Conservation (phyloP, 805 yeast species). For the Kazachstania africana region DNA sequence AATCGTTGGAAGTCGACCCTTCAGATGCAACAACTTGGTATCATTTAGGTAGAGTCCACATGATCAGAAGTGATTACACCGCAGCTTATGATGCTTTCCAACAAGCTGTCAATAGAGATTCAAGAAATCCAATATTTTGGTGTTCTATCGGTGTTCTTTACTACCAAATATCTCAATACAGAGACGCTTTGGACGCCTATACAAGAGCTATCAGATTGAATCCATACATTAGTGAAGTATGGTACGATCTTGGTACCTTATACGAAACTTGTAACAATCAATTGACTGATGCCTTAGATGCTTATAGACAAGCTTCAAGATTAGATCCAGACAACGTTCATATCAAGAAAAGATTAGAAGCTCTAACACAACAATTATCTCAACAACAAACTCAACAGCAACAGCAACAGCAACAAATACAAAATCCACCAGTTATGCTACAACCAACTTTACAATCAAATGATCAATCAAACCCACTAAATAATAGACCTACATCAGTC, state of each 20-base stretch:
- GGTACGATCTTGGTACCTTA: slow-evolving; percentile 96
- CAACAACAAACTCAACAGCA: slow-evolving; percentile 17
- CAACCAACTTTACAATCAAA: slow-evolving; percentile 24
- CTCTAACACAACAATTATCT: slow-evolving; percentile 45
- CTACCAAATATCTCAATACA: slow-evolving; percentile 89
- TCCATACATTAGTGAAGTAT: slow-evolving; percentile 92
- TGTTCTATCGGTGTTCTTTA: slow-evolving; percentile 90
- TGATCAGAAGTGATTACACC: slow-evolving; percentile 90
- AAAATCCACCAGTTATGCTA: slow-evolving; percentile 16
- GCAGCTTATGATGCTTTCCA: slow-evolving; percentile 98
- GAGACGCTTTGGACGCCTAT: slow-evolving; percentile 96
- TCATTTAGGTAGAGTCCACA: slow-evolving; percentile 89
- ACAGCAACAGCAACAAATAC: slow-evolving; percentile 1
- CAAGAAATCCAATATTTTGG: slow-evolving; percentile 97
- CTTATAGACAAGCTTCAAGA: slow-evolving; percentile 91
- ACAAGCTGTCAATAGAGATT: slow-evolving; percentile 94
- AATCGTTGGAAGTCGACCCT: slow-evolving; percentile 80
- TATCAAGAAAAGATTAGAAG: slow-evolving; percentile 85
- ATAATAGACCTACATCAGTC: slow-evolving; percentile 15
- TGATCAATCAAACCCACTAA: slow-evolving; percentile 22
- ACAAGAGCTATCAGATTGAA: slow-evolving; percentile 91
- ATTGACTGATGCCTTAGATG: slow-evolving; percentile 88
- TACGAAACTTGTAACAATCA: slow-evolving; percentile 97
- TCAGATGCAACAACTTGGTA: slow-evolving; percentile 97
- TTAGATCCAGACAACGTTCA: slow-evolving; percentile 91